These are phyloP conservation scores for Backusella tarrabulga DNA, from an alignment of 192 early-diverging fungal genomes.

Conservation along the genomic window DNA sequence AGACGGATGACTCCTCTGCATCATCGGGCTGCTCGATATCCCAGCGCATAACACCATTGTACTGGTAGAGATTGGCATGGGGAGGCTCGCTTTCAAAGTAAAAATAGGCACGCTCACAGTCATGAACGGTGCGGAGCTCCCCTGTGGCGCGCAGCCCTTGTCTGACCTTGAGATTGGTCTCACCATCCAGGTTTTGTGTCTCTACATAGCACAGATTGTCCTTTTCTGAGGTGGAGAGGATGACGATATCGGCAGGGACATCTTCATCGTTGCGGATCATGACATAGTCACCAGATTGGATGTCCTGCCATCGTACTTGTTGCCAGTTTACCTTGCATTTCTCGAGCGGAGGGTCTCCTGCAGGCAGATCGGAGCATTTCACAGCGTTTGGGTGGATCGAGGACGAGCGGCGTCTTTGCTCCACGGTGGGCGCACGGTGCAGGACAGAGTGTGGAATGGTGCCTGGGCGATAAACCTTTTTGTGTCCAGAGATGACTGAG, in stretches of 20 bases:
- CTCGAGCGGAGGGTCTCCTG: slow-evolving; percentile 12
- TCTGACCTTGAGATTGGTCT: slow-evolving; percentile 95
- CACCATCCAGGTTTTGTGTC: slow-evolving; percentile 97
- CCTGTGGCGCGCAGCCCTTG: slow-evolving; percentile 62
- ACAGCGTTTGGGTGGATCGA: neutral
- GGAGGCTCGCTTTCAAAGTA: slow-evolving; percentile 84
- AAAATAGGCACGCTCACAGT: slow-evolving; percentile 59
- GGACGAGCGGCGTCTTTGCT: neutral
- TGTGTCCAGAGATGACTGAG: slow-evolving; percentile 7
- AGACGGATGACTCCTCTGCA: slow-evolving; percentile 23
- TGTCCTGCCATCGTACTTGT: slow-evolving; percentile 73
- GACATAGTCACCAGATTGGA: slow-evolving; percentile 90
- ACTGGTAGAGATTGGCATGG: slow-evolving; percentile 82
- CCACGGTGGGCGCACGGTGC: slow-evolving; percentile 21
- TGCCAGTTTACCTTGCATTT: slow-evolving; percentile 53
- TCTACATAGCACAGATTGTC: slow-evolving; percentile 90
- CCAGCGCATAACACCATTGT: slow-evolving; percentile 72
- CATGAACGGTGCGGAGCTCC: slow-evolving; percentile 54
- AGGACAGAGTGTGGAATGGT: slow-evolving; percentile 49
- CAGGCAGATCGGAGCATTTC: slow-evolving; percentile 16
- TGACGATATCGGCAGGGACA: slow-evolving; percentile 93
- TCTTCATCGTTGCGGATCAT: slow-evolving; percentile 80
- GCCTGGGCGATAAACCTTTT: slow-evolving; percentile 35
- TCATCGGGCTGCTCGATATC: slow-evolving; percentile 25
- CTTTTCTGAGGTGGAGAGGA: slow-evolving; percentile 81